Evolutionary conservation across 768 basidiomycete genomes (phyloP), one percentile per base, ranked within the genome.

Genomic region (Xerocomus brunneocitrinus): DNA sequence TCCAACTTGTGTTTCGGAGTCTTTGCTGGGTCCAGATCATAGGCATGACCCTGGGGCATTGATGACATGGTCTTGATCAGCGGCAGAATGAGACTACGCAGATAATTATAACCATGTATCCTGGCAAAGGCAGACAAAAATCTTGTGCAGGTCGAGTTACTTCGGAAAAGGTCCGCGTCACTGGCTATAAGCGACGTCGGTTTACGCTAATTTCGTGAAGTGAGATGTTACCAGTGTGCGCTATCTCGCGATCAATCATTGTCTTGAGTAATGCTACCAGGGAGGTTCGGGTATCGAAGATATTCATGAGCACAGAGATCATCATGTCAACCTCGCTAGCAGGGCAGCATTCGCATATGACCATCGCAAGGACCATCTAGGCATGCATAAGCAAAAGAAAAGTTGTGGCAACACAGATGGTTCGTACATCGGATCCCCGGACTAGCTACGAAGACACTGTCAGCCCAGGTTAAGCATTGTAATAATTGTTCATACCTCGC

Each of bases 71-170:
- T 81, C 58, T 85, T 79, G 57, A 97, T 78, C 30, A 95, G 75
- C 3, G 92, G 91, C 40, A 79, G 74, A 43, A 95, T 79, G 24
- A 95, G 76, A 42, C 78, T 81, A 19, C 93, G 80, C n/a, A 97
- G 74, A 67, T 95, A 97, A 53, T 85, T 84, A 68, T 95, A 97
- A 4, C 94, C 95, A 56, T 94, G 91, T n/a, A 88, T 82, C 64
- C 79, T 84, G 4, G 90, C 91, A 61, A 95, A 95, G 2, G 85
- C 82, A 6, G 91, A 91, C 42, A 97, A 72, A 53, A 98, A 85
- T 40, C 89, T 76, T n/a, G 89, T 89, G 61, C 86, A 91, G 1
- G 89, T 89, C 3, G 89, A 87, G 67, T 95, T 97, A 55, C 88
- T 78, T 47, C 95, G 79, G 74, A 98, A 97, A 8, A 98, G 72